Conservation (phyloP, 2,329 filamentous ascomycete species). For the Neofusicoccum sp. region DNA sequence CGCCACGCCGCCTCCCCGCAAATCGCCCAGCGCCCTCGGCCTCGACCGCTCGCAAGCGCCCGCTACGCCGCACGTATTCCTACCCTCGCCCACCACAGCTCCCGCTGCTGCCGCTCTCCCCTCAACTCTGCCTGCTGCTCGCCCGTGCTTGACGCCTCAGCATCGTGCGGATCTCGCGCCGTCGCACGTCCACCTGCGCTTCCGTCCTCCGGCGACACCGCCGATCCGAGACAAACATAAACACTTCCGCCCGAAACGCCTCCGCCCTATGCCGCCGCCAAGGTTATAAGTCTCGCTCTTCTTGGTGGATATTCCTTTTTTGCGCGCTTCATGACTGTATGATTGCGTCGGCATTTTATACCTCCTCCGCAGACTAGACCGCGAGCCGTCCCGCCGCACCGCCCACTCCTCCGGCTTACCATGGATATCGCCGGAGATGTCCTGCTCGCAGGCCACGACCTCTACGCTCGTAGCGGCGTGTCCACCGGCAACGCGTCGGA, state of each 20-base stretch:
- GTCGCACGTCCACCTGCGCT: neutral
- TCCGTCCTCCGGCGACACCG: neutral
- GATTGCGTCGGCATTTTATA: neutral
- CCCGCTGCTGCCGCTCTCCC: neutral
- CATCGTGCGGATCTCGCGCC: neutral
- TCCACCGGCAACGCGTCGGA: constrained; percentile 31
- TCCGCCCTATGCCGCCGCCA: constrained; percentile 24
- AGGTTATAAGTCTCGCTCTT: constrained; percentile 13
- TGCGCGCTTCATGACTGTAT: neutral
- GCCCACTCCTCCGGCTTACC: constrained; percentile 25
- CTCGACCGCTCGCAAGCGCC: constrained; percentile 1
- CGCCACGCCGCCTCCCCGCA: constrained; percentile 17
- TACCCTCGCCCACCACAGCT: neutral
- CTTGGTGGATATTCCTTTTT: neutral
- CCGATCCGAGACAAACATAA: constrained; percentile 16
- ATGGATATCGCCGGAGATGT: constrained; percentile 49
- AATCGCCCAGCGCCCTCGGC: neutral
- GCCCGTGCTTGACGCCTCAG: neutral
- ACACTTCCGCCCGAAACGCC: constrained; percentile 9
- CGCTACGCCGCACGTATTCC: neutral
- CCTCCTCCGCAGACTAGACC: constrained; percentile 24
- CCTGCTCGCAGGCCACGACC: constrained; percentile 43
- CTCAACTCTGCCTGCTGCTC: neutral
- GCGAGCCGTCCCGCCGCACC: constrained; percentile 20
- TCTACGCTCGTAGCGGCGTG: constrained; percentile 50